Evolutionary conservation across 2,329 filamentous ascomycete genomes (phyloP), one percentile per base, ranked within the genome.

Genomic region (Emmonsiellopsis sp.): DNA sequence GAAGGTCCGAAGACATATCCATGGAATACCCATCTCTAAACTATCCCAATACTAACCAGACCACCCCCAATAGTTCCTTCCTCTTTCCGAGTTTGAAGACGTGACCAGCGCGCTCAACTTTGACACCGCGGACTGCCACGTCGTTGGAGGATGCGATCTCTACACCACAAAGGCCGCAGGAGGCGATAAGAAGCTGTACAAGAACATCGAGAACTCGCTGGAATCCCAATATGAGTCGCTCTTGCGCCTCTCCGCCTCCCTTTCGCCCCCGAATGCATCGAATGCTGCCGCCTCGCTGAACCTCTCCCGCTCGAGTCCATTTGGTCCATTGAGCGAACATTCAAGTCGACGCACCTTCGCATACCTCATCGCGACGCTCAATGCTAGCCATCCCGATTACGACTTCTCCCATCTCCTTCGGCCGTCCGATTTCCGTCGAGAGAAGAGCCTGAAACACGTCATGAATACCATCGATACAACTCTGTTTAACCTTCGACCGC

Each of bases 101-200:
- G 87, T 97, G 61, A 92, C 90, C 57, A 86, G 86, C 73, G 88
- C 92, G 58, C 83, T 98, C 67, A 97, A 95, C 69, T 97, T 97
- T 77, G 89, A 93, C 65, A 96, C 92, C 1, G 83, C 87, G 50
- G 92, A 97, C 68, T 91, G 89, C 67, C 88, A 92, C 62, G 87
- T 98, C 56, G 86, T 90, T 31, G 93, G 93, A 63, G 88, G 89
- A 59, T 97, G 92, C 77, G 93, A 98, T 70, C 80, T 97, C 15
- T 98, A 96, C 77, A 97, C 92, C 8, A 96, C 91, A 30, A 98
- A 98, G 73, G 91, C 93, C 32, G 90, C 92, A 53, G 90, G 91
- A 45, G 85, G 86, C 58, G 93, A 98, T 70, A 96, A 96, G 80
- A 97, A 97, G 68, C 78, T 98, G 7, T 96, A 96, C 78, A 94